Evolutionary conservation across 2,329 filamentous ascomycete genomes (phyloP).

Genomic region (Zymoseptoria tritici): DNA sequence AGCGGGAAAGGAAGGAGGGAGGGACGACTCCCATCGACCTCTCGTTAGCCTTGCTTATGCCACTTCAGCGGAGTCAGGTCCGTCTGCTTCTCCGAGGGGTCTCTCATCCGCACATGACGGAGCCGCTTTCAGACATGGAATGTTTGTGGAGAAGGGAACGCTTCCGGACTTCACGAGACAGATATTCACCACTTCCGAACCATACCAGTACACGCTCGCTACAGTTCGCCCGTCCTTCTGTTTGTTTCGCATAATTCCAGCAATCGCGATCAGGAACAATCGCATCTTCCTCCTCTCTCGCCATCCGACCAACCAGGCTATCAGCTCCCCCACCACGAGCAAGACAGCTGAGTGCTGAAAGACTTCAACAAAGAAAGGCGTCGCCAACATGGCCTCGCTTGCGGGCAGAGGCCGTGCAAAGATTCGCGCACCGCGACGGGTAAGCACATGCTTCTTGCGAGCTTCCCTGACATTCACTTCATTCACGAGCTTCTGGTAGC

Average conservation of each 20-base stretch:
- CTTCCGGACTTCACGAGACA: neutral
- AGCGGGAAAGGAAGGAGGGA: neutral
- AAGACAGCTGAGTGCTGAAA: neutral
- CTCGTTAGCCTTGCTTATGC: too few species aligned
- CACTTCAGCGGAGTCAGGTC: too few species aligned
- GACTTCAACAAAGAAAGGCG: neutral
- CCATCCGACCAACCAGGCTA: neutral
- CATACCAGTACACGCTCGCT: neutral
- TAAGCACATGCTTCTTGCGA: constrained; percentile 38
- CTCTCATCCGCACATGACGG: too few species aligned
- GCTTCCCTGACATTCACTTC: neutral
- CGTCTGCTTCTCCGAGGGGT: too few species aligned
- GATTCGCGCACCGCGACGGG: constrained; percentile 60
- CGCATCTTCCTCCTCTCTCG: neutral
- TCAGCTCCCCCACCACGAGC: constrained; percentile 1
- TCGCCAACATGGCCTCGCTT: constrained; percentile 33
- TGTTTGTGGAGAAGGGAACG: neutral
- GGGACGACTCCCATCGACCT: too few species aligned
- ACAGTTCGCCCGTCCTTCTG: neutral
- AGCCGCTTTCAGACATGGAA: neutral
- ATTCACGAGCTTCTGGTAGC: constrained; percentile 20
- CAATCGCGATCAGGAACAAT: neutral
- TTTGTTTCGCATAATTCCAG: neutral
- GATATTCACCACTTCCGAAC: neutral
- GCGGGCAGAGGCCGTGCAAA: constrained; percentile 52